Evolutionary conservation across 495 filamentous ascomycete genomes (phyloP), one percentile per base, ranked within the genome.

Genomic region (Parathielavia appendiculata): DNA sequence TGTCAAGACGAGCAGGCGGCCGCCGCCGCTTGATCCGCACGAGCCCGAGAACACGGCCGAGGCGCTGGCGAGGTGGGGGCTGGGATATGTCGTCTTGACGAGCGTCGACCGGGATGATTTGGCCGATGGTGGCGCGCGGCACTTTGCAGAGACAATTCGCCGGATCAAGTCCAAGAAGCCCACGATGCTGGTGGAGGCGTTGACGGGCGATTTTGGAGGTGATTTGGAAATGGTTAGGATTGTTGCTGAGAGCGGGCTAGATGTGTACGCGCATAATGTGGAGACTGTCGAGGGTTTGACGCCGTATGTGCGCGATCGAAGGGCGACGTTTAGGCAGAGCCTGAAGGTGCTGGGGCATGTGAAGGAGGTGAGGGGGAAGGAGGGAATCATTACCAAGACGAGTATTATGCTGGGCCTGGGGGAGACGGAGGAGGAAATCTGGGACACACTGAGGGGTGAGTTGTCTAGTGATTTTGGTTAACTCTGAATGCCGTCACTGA

Each of bases 21-120:
- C 95, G 4, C 73, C 86, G 10, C 90, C 93, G 23, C 82, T 97
- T 35, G 93, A 98, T 70, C 88, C 89, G 8, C 93, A 97, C 72
- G 93, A 98, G 73, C 93, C 93, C 1, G 93, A 98, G 76, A 85
- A 98, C 73, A 96, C 91, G 3, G 91, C 93, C 43, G 93, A 98
- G 73, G 93, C 93, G 30, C 81, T 98, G 48, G 83, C 84, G 49
- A 76, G 93, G 34, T 98, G 93, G 93, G 92, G 93, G 0, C 71
- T 98, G 26, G 93, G 93, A 2, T 98, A 98, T 63, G 92, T 98
- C 13, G 93, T 98, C 17, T 73, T 98, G 56, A 98, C 93, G 23
- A 87, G 78, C 61, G 93, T 98, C 35, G 92, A 98, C 68, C 86
- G 93, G 2, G 93, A 98, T 63, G 93, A 98, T 68, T 70, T 98